Evolutionary conservation across 1,139 yeast genomes (phyloP).

Genomic region (Sugiyamaella pinicola): DNA sequence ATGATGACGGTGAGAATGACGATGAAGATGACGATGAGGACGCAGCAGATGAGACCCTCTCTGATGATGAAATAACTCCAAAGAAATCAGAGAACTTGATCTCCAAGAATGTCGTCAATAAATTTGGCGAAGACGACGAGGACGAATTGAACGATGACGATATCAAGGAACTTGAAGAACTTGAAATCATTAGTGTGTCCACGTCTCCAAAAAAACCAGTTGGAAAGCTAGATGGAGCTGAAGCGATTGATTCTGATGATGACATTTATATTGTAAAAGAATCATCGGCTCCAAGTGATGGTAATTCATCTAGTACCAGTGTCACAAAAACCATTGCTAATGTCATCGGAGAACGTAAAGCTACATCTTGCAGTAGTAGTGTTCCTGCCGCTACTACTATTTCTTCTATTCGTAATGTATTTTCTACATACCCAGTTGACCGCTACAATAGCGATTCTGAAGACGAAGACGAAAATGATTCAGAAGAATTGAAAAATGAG

Average conservation of each 20-base stretch:
- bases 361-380: too few relatives aligned
- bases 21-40: slow-evolving; percentile 4
- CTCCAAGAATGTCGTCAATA: not conserved
- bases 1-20: not conserved
- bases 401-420: too few relatives aligned
- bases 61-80: not conserved
- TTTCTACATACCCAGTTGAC: too few relatives aligned
- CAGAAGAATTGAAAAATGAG: not conserved
- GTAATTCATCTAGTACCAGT: not conserved
- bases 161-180: not conserved
- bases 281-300: not conserved
- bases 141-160: slow-evolving; percentile 3
- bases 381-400: too few relatives aligned
- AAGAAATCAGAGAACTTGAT: not conserved
- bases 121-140: not conserved
- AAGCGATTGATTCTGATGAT: slow-evolving; percentile 9
- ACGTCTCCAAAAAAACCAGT: not conserved
- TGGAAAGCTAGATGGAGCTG: not conserved
- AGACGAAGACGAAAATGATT: not conserved
- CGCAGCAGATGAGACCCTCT: not conserved
- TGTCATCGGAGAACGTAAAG: too few relatives aligned
- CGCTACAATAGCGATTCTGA: too few relatives aligned
- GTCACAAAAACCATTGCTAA: too few relatives aligned
- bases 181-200: not conserved
- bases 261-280: not conserved